Evolutionary conservation across 2,329 filamentous ascomycete species (phyloP).

Genomic region (Botrytis elliptica): DNA sequence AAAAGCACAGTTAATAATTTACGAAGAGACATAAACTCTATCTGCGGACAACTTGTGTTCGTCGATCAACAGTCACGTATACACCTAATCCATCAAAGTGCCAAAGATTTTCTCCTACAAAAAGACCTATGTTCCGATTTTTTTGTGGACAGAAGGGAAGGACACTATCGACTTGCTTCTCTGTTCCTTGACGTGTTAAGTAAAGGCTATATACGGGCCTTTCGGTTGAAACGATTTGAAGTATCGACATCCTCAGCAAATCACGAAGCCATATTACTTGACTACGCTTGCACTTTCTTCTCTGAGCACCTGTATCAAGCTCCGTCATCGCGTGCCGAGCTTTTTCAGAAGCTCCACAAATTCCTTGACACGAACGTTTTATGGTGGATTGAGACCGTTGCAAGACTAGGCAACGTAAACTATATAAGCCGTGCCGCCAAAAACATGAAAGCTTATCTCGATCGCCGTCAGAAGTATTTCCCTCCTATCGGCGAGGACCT

Average conservation of each 20-base stretch:
- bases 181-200: background rate
- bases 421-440: background rate
- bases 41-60: slow-evolving; percentile 40
- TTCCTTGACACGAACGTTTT: background rate
- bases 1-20: slow-evolving; percentile 31
- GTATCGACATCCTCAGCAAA: background rate
- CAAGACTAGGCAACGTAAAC: background rate
- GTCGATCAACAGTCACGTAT: slow-evolving; percentile 31
- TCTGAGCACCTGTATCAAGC: background rate
- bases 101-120: background rate
- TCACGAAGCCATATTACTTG: background rate
- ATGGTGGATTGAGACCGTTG: background rate
- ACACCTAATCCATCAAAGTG: background rate
- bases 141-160: background rate
- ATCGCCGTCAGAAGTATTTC: background rate
- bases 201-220: background rate
- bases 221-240: background rate
- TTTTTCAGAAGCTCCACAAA: background rate
- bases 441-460: background rate
- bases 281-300: background rate
- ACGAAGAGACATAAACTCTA: slow-evolving; percentile 31
- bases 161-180: background rate
- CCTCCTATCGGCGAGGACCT: background rate
- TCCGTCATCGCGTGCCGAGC: background rate
- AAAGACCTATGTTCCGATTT: background rate